These are phyloP conservation scores for Diospyros kaki DNA, from an alignment of 148 eudicot species.

Conservation along the genomic window DNA sequence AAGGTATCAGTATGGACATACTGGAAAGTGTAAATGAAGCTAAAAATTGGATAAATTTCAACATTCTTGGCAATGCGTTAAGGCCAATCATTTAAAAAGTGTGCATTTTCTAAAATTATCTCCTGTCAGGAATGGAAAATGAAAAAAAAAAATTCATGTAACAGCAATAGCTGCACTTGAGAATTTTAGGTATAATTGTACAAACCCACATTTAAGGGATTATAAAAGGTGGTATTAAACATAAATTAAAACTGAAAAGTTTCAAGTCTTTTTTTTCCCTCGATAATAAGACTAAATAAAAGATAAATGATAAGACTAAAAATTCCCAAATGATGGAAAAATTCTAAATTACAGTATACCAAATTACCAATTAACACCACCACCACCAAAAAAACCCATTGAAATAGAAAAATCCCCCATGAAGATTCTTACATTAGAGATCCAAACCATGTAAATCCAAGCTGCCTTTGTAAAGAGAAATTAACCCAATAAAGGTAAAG, in stretches of 20 bases:
- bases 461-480: neutral
- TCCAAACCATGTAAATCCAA: neutral
- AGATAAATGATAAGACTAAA: neutral
- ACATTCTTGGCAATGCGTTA: no score
- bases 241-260: neutral
- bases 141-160: neutral
- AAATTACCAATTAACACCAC: no score
- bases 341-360: no score
- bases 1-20: neutral
- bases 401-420: neutral
- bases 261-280: no score
- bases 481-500: neutral
- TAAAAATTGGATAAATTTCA: neutral
- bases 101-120: neutral
- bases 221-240: neutral
- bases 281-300: no score
- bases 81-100: neutral
- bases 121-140: neutral
- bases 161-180: neutral
- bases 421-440: neutral
- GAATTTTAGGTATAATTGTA: neutral
- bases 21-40: neutral
- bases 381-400: constrained; percentile 16
- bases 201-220: neutral
- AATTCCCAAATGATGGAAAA: neutral